phyloP scores from a whole-genome alignment of 345 rosid genomes.

The Lepidium africanum region DNA sequence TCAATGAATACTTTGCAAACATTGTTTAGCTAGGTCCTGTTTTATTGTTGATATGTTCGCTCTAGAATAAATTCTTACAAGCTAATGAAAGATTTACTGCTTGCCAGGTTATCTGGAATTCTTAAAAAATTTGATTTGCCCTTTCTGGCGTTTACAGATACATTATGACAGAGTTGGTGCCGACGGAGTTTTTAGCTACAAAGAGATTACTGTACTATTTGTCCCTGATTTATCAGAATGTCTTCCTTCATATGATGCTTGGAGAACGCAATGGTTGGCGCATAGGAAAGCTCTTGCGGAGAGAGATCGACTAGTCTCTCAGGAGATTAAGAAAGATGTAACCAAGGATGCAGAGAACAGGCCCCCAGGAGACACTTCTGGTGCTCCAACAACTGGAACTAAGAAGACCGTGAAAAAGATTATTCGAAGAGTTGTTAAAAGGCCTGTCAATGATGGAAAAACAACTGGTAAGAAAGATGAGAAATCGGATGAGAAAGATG shows the following conservation, averaged over 20 bases:
- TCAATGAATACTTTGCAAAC: neutral
- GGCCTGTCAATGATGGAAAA: conserved; percentile 35
- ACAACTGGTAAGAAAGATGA: conserved; percentile 36
- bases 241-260: conserved; percentile 71
- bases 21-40: neutral
- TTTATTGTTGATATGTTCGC: neutral
- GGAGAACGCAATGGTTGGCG: conserved; percentile 79
- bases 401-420: conserved; percentile 67
- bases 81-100: conserved; percentile 1
- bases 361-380: conserved; percentile 32
- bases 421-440: conserved; percentile 74
- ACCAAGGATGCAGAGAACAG: conserved; percentile 36
- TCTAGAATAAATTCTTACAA: neutral
- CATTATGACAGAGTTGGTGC: conserved; percentile 85
- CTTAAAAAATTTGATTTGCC: neutral
- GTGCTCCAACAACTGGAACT: conserved; percentile 33
- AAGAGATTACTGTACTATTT: conserved; percentile 80
- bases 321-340: conserved; percentile 47
- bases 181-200: conserved; percentile 81
- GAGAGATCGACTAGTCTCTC: conserved; percentile 51
- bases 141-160: conserved; percentile 45
- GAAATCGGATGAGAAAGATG: conserved; percentile 34
- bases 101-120: neutral
- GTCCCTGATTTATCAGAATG: conserved; percentile 92
- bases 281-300: conserved; percentile 64